phyloP scores from a whole-genome alignment of 768 basidiomycete species.

The Suillus cothurnatus region DNA sequence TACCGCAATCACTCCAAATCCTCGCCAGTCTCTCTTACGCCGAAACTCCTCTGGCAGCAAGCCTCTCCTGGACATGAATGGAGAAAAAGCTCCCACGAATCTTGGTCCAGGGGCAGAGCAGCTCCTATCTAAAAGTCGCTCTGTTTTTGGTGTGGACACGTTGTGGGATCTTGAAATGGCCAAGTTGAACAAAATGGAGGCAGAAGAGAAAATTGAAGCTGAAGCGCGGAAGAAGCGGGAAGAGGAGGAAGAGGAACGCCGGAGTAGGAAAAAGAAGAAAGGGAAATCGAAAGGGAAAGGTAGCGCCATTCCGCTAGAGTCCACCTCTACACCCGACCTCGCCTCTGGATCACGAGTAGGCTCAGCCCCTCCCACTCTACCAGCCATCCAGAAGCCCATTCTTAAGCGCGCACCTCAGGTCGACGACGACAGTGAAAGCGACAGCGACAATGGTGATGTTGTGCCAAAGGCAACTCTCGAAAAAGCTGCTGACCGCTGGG shows the following conservation, averaged over 20 bases:
- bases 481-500: slow-evolving; percentile 39
- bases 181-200: slow-evolving; percentile 79
- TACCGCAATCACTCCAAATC: slow-evolving; percentile 38
- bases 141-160: slow-evolving; percentile 95
- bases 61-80: slow-evolving; percentile 68
- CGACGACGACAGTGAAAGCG: slow-evolving; percentile 47
- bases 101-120: slow-evolving; percentile 34
- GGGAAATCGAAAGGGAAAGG: slow-evolving; percentile 50
- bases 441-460: slow-evolving; percentile 44
- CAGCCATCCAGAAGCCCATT: slow-evolving; percentile 37
- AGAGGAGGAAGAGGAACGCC: slow-evolving; percentile 44
- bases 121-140: slow-evolving; percentile 51
- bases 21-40: slow-evolving; percentile 39
- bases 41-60: slow-evolving; percentile 56
- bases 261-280: slow-evolving; percentile 42
- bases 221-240: slow-evolving; percentile 51
- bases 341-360: slow-evolving; percentile 17
- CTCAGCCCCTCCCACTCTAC: slow-evolving; percentile 33
- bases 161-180: slow-evolving; percentile 88
- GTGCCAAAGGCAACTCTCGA: slow-evolving; percentile 26
- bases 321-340: slow-evolving; percentile 39
- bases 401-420: slow-evolving; percentile 31
- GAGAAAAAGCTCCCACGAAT: slow-evolving; percentile 33
- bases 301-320: slow-evolving; percentile 32
- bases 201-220: slow-evolving; percentile 59